A percentile compares a stretch with the other conserved stretches of the same genome.
Evolutionary conservation across 83 land plant genomes (phyloP).

Genomic region (Picea engelmannii): DNA sequence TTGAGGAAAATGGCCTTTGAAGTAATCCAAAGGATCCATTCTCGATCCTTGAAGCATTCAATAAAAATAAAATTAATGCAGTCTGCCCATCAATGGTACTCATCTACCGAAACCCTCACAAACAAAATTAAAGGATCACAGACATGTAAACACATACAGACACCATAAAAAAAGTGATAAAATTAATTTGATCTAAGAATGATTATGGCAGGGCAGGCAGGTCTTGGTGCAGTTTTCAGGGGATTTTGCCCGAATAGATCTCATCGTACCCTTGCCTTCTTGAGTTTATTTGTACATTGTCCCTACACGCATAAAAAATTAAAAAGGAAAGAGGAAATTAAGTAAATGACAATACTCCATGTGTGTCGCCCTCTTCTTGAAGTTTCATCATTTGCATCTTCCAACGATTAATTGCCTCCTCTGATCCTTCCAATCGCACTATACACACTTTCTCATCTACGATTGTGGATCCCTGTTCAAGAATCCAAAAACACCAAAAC

Average conservation of each 20-base stretch:
- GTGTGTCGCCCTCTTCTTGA: not conserved
- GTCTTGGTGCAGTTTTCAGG: not conserved
- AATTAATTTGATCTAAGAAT: no score
- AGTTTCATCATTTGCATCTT: not conserved
- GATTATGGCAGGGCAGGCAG: not conserved
- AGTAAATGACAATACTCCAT: not conserved
- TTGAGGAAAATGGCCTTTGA: not conserved
- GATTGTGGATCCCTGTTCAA: no score
- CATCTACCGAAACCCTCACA: not conserved
- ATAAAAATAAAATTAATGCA: not conserved
- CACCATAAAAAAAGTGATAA: no score
- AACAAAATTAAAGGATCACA: not conserved
- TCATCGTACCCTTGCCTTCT: no score
- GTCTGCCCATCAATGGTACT: not conserved
- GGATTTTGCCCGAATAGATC: no score
- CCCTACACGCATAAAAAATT: no score
- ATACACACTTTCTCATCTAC: no score
- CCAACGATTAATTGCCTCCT: not conserved
- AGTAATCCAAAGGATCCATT: not conserved
- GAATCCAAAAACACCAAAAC: no score
- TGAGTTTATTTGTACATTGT: not conserved
- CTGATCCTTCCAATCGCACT: constrained; percentile 13
- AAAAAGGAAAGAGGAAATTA: not conserved
- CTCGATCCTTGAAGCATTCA: not conserved
- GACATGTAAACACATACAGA: not conserved